Conservation (phyloP, 2,329 filamentous ascomycete species). For the Colletotrichum phormii region DNA sequence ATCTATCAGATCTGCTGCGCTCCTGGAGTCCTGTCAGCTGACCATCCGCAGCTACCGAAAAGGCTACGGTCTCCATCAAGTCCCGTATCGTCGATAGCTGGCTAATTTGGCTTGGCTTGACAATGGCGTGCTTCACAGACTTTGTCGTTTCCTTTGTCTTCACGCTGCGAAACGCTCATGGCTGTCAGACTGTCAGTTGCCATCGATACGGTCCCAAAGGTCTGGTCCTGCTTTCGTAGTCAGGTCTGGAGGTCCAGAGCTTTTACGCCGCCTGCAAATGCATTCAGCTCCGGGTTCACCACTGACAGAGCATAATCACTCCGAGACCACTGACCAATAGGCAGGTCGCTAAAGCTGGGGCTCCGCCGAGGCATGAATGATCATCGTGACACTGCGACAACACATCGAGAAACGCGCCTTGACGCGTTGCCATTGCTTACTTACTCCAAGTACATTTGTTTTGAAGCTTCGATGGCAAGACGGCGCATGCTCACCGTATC, state of each 20-base stretch:
- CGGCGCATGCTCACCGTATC: not conserved
- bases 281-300: not conserved
- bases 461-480: not conserved
- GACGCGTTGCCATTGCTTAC: slow-evolving; percentile 12
- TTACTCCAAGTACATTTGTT: not conserved
- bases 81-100: not conserved
- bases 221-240: not conserved
- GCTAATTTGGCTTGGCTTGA: not conserved
- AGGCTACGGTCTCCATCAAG: not conserved
- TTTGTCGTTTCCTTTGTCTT: not conserved
- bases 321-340: slow-evolving; percentile 10
- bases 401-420: not conserved
- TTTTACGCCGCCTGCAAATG: not conserved
- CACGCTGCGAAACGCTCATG: not conserved
- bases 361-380: slow-evolving; percentile 25
- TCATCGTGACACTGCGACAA: slow-evolving; percentile 13
- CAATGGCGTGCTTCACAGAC: not conserved
- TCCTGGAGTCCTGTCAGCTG: not conserved
- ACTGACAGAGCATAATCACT: slow-evolving; percentile 10
- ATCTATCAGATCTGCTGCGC: slow-evolving; percentile 6
- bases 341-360: not conserved
- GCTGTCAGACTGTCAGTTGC: not conserved
- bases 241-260: not conserved
- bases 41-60: not conserved
- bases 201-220: not conserved